These are phyloP conservation scores for Euptelea pleiosperma DNA, from an alignment of 164 flowering plant species.

Conservation along the genomic window DNA sequence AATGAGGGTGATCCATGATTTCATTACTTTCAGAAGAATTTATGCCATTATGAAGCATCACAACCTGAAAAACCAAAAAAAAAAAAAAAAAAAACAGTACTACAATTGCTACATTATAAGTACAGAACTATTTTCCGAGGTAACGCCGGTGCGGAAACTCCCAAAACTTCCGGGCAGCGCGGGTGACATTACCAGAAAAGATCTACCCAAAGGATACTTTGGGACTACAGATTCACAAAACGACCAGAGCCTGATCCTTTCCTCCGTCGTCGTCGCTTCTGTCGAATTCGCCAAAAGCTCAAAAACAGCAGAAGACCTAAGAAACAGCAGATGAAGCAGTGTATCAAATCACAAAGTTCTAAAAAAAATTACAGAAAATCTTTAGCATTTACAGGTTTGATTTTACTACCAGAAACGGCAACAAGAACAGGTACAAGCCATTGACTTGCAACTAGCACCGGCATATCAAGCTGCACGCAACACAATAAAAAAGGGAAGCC, in stretches of 20 bases:
- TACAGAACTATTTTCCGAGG: slow-evolving; percentile 15
- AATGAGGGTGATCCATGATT: too few species aligned
- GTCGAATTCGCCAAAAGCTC: slow-evolving; percentile 76
- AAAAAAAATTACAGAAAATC: neutral
- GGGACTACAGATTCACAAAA: slow-evolving; percentile 34
- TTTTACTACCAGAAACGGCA: slow-evolving; percentile 57
- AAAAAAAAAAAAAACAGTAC: neutral
- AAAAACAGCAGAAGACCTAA: slow-evolving; percentile 69
- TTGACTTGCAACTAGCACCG: slow-evolving; percentile 56
- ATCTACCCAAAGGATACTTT: neutral
- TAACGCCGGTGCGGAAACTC: slow-evolving; percentile 10
- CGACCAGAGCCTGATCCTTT: slow-evolving; percentile 65
- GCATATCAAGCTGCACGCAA: slow-evolving; percentile 67
- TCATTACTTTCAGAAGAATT: too few species aligned
- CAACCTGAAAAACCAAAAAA: too few species aligned
- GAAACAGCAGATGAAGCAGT: slow-evolving; percentile 6
- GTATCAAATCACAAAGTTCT: neutral
- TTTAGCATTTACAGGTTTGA: neutral
- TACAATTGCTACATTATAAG: neutral
- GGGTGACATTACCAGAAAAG: neutral
- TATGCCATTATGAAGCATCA: too few species aligned
- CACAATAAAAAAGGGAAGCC: neutral
- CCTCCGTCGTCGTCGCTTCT: slow-evolving; percentile 72
- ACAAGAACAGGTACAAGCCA: slow-evolving; percentile 76
- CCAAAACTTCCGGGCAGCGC: slow-evolving; percentile 5